Evolutionary conservation across 2,329 filamentous ascomycete species (phyloP).

Genomic region (Fusarium equiseti): DNA sequence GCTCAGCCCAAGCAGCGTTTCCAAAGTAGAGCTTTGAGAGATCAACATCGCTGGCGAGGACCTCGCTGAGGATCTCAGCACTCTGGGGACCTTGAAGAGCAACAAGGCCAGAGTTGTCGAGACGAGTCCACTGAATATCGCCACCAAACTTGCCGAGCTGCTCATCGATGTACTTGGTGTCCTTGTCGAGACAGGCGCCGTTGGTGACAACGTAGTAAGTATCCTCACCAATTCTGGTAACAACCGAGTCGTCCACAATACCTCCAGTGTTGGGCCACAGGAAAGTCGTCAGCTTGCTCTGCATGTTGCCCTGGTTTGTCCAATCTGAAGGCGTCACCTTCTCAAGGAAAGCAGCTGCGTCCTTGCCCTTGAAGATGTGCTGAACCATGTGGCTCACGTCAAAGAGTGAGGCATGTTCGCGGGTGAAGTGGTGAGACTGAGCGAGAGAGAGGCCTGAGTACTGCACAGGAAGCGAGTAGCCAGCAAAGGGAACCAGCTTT

Average conservation of each 20-base stretch:
- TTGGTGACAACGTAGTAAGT: slow-evolving; percentile 96
- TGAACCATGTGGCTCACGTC: slow-evolving; percentile 98
- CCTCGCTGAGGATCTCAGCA: slow-evolving; percentile 73
- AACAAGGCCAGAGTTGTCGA: slow-evolving; percentile 81
- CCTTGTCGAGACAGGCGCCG: slow-evolving; percentile 90
- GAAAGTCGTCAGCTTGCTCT: slow-evolving; percentile 86
- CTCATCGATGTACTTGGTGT: slow-evolving; percentile 78
- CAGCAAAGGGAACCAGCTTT: slow-evolving; percentile 97
- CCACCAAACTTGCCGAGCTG: slow-evolving; percentile 73
- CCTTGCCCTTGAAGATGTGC: slow-evolving; percentile 84
- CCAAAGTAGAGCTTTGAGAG: slow-evolving; percentile 85
- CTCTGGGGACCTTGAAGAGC: slow-evolving; percentile 90
- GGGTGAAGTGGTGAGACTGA: slow-evolving; percentile 91
- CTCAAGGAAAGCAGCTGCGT: slow-evolving; percentile 84
- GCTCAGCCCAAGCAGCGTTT: slow-evolving; percentile 72
- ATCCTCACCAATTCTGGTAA: slow-evolving; percentile 81
- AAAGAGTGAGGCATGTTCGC: slow-evolving; percentile 88
- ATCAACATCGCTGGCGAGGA: slow-evolving; percentile 67
- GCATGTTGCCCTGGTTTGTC: slow-evolving; percentile 71
- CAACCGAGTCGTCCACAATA: slow-evolving; percentile 94
- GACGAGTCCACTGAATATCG: slow-evolving; percentile 73
- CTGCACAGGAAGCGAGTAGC: slow-evolving; percentile 92
- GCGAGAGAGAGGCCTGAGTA: slow-evolving; percentile 82
- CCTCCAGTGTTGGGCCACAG: slow-evolving; percentile 85
- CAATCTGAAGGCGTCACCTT: slow-evolving; percentile 83